phyloP scores from a whole-genome alignment of 805 yeast genomes.

The Pichia exigua region DNA sequence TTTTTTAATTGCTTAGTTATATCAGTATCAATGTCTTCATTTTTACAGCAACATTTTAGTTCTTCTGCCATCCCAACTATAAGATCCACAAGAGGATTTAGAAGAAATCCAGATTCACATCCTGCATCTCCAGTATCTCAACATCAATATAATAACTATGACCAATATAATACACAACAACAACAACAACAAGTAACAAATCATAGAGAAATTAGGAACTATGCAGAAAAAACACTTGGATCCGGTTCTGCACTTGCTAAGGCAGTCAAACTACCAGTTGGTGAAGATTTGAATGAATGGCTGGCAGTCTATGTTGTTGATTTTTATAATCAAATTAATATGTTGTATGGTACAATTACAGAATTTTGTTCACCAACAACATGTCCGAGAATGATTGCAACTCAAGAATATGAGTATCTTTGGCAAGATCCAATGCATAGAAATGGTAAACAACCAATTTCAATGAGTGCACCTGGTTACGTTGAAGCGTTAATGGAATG shows the following conservation, averaged over 20 bases:
- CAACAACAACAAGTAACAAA: slow-evolving; percentile 20
- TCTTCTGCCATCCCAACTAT: slow-evolving; percentile 29
- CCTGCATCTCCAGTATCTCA: slow-evolving; percentile 19
- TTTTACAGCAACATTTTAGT: slow-evolving; percentile 25
- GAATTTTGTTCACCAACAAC: slow-evolving; percentile 93
- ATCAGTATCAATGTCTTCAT: slow-evolving; percentile 16
- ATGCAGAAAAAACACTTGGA: slow-evolving; percentile 93
- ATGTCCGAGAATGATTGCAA: slow-evolving; percentile 97
- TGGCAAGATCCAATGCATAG: slow-evolving; percentile 78
- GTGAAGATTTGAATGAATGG: slow-evolving; percentile 92
- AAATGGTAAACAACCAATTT: slow-evolving; percentile 60
- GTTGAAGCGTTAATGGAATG: slow-evolving; percentile 90
- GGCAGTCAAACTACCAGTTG: slow-evolving; percentile 89
- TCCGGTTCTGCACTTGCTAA: slow-evolving; percentile 84
- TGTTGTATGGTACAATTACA: slow-evolving; percentile 92
- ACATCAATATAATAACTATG: slow-evolving; percentile 11
- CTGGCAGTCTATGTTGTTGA: slow-evolving; percentile 96
- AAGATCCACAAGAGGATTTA: slow-evolving; percentile 28
- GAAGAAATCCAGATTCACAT: slow-evolving; percentile 22
- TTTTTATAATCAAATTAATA: slow-evolving; percentile 90
- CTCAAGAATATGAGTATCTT: slow-evolving; percentile 90
- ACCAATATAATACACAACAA: slow-evolving; percentile 4
- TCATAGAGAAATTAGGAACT: slow-evolving; percentile 72
- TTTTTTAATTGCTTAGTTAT: background rate
- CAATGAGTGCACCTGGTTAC: slow-evolving; percentile 90